These are phyloP conservation scores for Vanderwaltozyma verrucispora DNA, from an alignment of 805 yeast species.

Conservation along the genomic window DNA sequence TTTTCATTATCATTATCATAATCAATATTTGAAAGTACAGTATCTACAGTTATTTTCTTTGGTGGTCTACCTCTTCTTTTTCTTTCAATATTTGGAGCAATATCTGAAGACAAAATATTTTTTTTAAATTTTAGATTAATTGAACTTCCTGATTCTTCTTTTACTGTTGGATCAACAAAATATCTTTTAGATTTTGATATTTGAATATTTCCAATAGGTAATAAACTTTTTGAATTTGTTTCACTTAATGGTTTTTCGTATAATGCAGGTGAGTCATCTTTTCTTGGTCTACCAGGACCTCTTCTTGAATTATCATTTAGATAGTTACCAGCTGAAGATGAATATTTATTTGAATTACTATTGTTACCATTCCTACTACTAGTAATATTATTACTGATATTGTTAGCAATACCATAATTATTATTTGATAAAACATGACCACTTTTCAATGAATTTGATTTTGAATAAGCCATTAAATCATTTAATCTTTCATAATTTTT, in stretches of 20 bases:
- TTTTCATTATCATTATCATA: constrained; percentile 31
- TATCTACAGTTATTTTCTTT: constrained; percentile 23
- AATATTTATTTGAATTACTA: neutral
- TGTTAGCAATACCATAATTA: too few relatives aligned
- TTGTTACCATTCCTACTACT: too few relatives aligned
- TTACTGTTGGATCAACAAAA: constrained; percentile 21
- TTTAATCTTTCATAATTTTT: constrained; percentile 11
- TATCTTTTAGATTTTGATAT: constrained; percentile 25
- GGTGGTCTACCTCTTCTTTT: constrained; percentile 29
- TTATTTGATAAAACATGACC: too few relatives aligned
- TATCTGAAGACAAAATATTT: neutral
- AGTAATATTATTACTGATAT: too few relatives aligned
- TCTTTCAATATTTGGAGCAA: constrained; percentile 5
- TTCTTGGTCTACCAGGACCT: constrained; percentile 29
- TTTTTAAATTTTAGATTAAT: neutral
- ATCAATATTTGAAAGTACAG: constrained; percentile 32
- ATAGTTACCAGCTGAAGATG: neutral
- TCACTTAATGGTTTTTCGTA: constrained; percentile 1
- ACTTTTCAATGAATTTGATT: constrained; percentile 1
- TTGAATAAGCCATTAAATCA: neutral
- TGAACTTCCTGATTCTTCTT: neutral
- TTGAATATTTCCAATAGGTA: constrained; percentile 23
- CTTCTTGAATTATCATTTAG: constrained; percentile 8
- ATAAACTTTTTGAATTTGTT: constrained; percentile 11
- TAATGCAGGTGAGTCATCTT: constrained; percentile 9